Conservation (phyloP, 768 basidiomycete genomes). For the Gyrodon lividus region DNA sequence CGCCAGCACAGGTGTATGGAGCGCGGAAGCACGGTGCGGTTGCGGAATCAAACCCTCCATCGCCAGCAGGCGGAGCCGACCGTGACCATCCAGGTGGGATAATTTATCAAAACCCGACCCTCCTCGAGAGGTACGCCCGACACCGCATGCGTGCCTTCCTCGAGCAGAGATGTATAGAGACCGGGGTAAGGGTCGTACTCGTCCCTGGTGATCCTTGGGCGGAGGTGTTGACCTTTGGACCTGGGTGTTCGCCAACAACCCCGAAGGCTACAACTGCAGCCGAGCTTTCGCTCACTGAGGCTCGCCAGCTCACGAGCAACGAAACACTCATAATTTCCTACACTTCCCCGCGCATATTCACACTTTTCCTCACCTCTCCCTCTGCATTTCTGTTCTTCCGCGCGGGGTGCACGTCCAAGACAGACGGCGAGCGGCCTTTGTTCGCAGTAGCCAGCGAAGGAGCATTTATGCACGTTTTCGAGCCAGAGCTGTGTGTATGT, state of each 20-base stretch:
- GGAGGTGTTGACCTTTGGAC: background rate
- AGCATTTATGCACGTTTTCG: background rate
- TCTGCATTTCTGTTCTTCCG: slow-evolving; percentile 35
- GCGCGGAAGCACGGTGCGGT: background rate
- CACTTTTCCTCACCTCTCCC: slow-evolving; percentile 42
- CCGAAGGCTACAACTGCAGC: too few relatives aligned
- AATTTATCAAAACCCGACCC: slow-evolving; percentile 33
- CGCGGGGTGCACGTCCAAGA: slow-evolving; percentile 20
- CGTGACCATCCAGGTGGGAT: slow-evolving; percentile 31
- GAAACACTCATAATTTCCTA: slow-evolving; percentile 39
- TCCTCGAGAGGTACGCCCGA: slow-evolving; percentile 36
- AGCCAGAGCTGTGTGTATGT: background rate
- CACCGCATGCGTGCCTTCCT: slow-evolving; percentile 28
- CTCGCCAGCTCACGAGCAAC: background rate
- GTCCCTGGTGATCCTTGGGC: slow-evolving; percentile 35
- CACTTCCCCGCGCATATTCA: slow-evolving; percentile 48
- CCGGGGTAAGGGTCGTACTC: slow-evolving; percentile 37
- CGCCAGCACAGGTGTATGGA: slow-evolving; percentile 19
- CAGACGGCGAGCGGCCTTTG: background rate
- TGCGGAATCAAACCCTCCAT: too few relatives aligned
- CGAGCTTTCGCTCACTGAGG: background rate
- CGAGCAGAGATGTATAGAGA: slow-evolving; percentile 32
- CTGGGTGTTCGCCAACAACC: background rate
- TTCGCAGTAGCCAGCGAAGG: background rate
- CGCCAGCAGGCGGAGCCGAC: too few relatives aligned